Evolutionary conservation across 139 green algal genomes (phyloP).

Genomic region (Limnomonas spitsbergensis): DNA sequence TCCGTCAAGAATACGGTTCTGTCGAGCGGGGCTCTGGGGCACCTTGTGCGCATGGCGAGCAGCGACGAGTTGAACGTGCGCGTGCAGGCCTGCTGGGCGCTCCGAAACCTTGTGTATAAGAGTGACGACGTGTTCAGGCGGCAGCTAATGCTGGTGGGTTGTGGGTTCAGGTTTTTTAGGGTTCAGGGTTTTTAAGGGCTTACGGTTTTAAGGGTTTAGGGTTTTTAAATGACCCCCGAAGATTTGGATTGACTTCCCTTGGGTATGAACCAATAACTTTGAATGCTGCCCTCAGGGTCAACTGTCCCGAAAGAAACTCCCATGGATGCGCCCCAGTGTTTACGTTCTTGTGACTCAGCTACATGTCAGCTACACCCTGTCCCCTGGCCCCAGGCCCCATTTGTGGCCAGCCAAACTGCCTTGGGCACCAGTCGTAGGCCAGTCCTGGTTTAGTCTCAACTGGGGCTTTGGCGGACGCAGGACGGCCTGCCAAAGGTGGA

Average conservation of each 20-base stretch:
- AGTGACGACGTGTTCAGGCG: neutral
- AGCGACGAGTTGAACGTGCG: constrained; percentile 32
- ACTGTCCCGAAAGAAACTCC: too few relatives aligned
- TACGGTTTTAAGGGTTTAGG: neutral
- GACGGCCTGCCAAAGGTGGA: too few relatives aligned
- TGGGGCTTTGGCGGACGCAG: too few relatives aligned
- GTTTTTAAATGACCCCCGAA: too few relatives aligned
- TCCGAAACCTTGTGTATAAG: constrained; percentile 66
- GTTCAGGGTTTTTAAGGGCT: neutral
- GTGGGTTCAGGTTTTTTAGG: neutral
- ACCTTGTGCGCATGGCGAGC: neutral
- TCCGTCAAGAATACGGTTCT: constrained; percentile 65
- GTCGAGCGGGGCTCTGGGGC: constrained; percentile 32
- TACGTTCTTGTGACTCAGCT: too few relatives aligned
- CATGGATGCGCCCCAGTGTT: too few relatives aligned
- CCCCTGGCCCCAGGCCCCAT: too few relatives aligned
- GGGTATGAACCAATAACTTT: neutral
- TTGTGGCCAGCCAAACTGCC: too few relatives aligned
- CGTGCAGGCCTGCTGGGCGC: constrained; percentile 66
- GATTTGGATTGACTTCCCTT: neutral
- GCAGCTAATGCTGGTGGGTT: neutral
- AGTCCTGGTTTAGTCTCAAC: too few relatives aligned
- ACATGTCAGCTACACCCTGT: too few relatives aligned
- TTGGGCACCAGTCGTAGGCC: too few relatives aligned
- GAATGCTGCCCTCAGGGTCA: too few relatives aligned